Conservation (phyloP, 371 early-diverging fungal genomes). For the Dinochytrium kinnereticum region DNA sequence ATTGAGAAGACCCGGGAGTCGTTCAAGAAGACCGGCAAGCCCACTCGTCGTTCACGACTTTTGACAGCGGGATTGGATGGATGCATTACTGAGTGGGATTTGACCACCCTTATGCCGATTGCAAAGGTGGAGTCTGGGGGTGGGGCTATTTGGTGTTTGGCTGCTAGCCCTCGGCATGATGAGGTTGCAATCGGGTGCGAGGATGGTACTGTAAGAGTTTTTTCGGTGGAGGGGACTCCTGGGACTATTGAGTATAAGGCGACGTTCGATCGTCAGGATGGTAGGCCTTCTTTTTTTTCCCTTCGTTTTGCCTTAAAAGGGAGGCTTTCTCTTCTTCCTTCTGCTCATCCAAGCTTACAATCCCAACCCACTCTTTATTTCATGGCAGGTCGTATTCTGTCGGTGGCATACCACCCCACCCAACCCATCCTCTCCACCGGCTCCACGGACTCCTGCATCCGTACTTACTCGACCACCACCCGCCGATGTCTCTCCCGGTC, state of each 20-base stretch:
- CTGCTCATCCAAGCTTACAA: background rate
- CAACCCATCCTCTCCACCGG: slow-evolving; percentile 80
- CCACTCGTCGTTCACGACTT: slow-evolving; percentile 63
- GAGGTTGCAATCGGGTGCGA: slow-evolving; percentile 89
- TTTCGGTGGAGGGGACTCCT: slow-evolving; percentile 68
- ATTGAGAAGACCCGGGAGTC: slow-evolving; percentile 37
- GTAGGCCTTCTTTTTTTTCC: background rate
- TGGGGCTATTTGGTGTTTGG: slow-evolving; percentile 93
- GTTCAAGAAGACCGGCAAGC: background rate
- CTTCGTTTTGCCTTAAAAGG: background rate
- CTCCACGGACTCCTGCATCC: slow-evolving; percentile 80
- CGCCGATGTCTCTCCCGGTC: slow-evolving; percentile 19
- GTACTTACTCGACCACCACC: slow-evolving; percentile 23
- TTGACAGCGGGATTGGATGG: slow-evolving; percentile 89
- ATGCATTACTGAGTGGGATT: slow-evolving; percentile 87
- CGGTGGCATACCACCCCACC: slow-evolving; percentile 82
- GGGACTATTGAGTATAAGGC: slow-evolving; percentile 40
- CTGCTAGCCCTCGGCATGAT: slow-evolving; percentile 77
- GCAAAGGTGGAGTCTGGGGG: slow-evolving; percentile 79
- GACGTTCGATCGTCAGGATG: slow-evolving; percentile 26
- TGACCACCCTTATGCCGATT: slow-evolving; percentile 68
- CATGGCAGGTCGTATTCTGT: slow-evolving; percentile 80
- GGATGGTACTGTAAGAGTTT: slow-evolving; percentile 88
- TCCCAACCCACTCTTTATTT: too few species aligned
- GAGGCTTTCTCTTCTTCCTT: background rate